Conservation (phyloP, 1,139 yeast genomes). For the Saccharomyces hybrid region DNA sequence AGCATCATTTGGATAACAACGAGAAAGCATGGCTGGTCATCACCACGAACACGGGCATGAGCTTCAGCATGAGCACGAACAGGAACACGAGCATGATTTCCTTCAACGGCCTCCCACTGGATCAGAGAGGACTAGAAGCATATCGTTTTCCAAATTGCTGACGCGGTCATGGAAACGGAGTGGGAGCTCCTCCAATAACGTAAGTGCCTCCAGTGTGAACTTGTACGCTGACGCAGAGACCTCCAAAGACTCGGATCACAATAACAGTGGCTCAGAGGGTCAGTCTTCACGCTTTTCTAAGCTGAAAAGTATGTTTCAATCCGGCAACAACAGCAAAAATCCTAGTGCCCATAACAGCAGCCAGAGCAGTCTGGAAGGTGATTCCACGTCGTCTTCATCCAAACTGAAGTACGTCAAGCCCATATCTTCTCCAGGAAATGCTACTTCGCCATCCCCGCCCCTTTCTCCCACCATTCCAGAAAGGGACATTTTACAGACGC, state of each 20-base stretch:
- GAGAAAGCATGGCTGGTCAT: neutral
- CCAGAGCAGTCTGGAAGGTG: neutral
- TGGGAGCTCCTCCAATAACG: slow-evolving; percentile 2
- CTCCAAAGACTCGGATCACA: neutral
- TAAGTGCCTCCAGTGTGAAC: neutral
- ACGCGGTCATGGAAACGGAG: slow-evolving; percentile 25
- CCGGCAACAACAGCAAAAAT: slow-evolving; percentile 5
- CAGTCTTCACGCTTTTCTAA: slow-evolving; percentile 16
- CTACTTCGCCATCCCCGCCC: neutral
- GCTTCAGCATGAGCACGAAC: neutral
- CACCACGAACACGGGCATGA: neutral
- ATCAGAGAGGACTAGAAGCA: slow-evolving; percentile 22
- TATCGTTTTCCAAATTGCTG: slow-evolving; percentile 27
- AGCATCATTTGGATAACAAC: neutral
- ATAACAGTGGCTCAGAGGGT: slow-evolving; percentile 1
- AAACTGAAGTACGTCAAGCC: slow-evolving; percentile 5
- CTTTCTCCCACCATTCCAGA: slow-evolving; percentile 1
- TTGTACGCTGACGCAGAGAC: slow-evolving; percentile 3
- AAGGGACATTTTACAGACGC: slow-evolving; percentile 1
- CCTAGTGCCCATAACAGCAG: slow-evolving; percentile 1
- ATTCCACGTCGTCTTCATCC: neutral
- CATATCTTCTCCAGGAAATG: slow-evolving; percentile 4
- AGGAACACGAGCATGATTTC: neutral
- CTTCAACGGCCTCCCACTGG: slow-evolving; percentile 5
- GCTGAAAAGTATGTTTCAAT: slow-evolving; percentile 19